These are phyloP conservation scores for Neofusicoccum umdonicola DNA, from an alignment of 2,329 filamentous ascomycete genomes.

Conservation along the genomic window DNA sequence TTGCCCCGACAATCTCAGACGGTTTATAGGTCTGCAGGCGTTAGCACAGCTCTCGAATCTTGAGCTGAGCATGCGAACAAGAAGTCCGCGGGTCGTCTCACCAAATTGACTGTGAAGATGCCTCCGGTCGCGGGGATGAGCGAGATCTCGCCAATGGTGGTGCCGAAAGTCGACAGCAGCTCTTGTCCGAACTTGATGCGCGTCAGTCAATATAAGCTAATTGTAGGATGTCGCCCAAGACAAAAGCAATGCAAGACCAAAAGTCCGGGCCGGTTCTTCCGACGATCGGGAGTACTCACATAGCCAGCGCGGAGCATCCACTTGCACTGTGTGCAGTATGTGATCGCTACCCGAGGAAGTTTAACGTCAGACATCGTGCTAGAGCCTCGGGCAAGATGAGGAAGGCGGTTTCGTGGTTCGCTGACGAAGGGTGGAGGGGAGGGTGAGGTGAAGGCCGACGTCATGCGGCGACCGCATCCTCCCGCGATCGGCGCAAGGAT, in stretches of 20 bases:
- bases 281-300: slow-evolving; percentile 47
- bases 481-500: background rate
- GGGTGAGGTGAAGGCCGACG: background rate
- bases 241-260: background rate
- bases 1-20: background rate
- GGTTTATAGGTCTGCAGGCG: slow-evolving; percentile 1
- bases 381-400: background rate
- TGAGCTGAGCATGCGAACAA: background rate
- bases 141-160: slow-evolving; percentile 79
- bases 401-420: background rate
- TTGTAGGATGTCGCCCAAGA: background rate
- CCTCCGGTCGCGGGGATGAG: slow-evolving; percentile 84
- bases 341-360: slow-evolving; percentile 77
- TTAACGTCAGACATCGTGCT: slow-evolving; percentile 18
- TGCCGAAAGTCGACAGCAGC: slow-evolving; percentile 87
- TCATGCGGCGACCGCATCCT: background rate
- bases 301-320: slow-evolving; percentile 85
- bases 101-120: slow-evolving; percentile 72
- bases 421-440: background rate
- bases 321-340: slow-evolving; percentile 90
- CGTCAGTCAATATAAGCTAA: background rate
- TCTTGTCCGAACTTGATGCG: slow-evolving; percentile 81
- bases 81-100: background rate
- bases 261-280: background rate
- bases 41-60: background rate